Evolutionary conservation across 768 basidiomycete species (phyloP).

Genomic region (Guyanaporus albipodus): DNA sequence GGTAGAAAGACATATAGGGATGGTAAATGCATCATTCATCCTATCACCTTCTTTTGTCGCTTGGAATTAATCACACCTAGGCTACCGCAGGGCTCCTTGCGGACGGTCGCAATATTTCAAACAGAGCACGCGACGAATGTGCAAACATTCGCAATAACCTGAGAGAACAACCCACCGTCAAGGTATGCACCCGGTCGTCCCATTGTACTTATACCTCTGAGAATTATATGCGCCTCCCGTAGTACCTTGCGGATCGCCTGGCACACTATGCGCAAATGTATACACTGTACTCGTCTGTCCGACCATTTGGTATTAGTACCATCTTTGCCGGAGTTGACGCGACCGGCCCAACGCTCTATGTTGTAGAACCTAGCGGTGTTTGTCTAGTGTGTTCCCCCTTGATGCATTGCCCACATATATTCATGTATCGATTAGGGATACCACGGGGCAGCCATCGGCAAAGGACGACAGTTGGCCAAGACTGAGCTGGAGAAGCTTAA

Average conservation of each 20-base stretch:
- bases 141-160: slow-evolving; percentile 67
- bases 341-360: slow-evolving; percentile 78
- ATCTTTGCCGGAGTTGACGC: slow-evolving; percentile 89
- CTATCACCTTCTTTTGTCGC: neutral
- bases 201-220: neutral
- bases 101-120: slow-evolving; percentile 85
- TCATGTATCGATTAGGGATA: slow-evolving; percentile 62
- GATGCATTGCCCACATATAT: neutral
- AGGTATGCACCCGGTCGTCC: slow-evolving; percentile 45
- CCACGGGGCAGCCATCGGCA: slow-evolving; percentile 94
- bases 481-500: slow-evolving; percentile 97
- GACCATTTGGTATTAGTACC: slow-evolving; percentile 94
- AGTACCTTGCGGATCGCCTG: slow-evolving; percentile 72
- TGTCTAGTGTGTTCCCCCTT: slow-evolving; percentile 59
- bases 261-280: slow-evolving; percentile 92
- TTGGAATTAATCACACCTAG: slow-evolving; percentile 36
- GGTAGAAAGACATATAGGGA: slow-evolving; percentile 88
- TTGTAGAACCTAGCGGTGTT: slow-evolving; percentile 93
- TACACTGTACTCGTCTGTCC: slow-evolving; percentile 96
- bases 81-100: slow-evolving; percentile 92
- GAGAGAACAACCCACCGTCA: slow-evolving; percentile 69
- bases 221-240: neutral
- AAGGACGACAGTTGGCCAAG: slow-evolving; percentile 97
- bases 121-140: slow-evolving; percentile 83
- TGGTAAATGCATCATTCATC: slow-evolving; percentile 52